phyloP scores from a whole-genome alignment of 1,139 yeast genomes.

The Komagataea norvegica region DNA sequence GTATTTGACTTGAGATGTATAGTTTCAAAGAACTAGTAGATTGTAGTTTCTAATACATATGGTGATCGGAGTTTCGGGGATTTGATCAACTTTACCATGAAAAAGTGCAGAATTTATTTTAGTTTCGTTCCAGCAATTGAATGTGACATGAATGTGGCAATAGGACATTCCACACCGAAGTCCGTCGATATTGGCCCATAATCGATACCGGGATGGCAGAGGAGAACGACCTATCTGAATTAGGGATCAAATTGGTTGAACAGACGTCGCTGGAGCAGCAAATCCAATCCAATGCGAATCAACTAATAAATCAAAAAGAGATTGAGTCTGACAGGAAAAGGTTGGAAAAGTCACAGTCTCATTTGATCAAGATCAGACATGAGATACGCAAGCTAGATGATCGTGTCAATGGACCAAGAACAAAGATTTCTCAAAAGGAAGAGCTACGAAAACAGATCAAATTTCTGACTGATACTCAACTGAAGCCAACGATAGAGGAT shows the following conservation, averaged over 20 bases:
- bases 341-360: slow-evolving; percentile 56
- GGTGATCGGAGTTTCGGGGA: no score
- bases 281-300: slow-evolving; percentile 67
- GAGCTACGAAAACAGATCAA: slow-evolving; percentile 51
- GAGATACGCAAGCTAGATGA: slow-evolving; percentile 45
- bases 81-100: no score
- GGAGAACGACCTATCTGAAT: slow-evolving; percentile 11
- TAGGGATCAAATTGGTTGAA: slow-evolving; percentile 56
- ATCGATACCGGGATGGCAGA: neutral
- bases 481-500: slow-evolving; percentile 53
- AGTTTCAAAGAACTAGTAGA: no score
- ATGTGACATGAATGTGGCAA: no score
- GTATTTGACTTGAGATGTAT: no score
- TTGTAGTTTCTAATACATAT: no score
- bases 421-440: slow-evolving; percentile 64
- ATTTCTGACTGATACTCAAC: slow-evolving; percentile 46
- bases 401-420: slow-evolving; percentile 46
- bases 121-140: no score
- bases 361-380: slow-evolving; percentile 38
- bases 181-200: neutral
- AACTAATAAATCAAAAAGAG: slow-evolving; percentile 55
- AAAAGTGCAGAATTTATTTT: no score
- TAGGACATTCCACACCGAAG: slow-evolving; percentile 14
- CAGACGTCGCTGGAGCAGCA: slow-evolving; percentile 70
- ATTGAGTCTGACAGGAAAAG: slow-evolving; percentile 71